phyloP scores from a whole-genome alignment of 2,329 filamentous ascomycete genomes.

The Sodiomyces alkalinus region DNA sequence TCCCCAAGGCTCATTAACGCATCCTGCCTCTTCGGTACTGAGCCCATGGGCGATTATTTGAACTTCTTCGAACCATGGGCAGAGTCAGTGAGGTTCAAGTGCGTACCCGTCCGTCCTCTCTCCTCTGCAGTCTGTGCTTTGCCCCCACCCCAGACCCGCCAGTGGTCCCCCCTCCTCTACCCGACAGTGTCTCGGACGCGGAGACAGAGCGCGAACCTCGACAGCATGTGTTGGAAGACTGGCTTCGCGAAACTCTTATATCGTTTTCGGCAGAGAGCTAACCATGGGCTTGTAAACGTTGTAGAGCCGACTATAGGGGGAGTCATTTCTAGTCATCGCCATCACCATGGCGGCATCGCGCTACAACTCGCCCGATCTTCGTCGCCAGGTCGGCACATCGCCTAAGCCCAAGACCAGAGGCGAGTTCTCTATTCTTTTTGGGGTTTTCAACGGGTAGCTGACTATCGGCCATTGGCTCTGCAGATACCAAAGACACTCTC shows the following conservation, averaged over 20 bases:
- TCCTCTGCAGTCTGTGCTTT: constrained; percentile 6
- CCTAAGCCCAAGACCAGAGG: constrained; percentile 41
- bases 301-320: constrained; percentile 24
- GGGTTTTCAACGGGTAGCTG: too few relatives aligned
- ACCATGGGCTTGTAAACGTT: constrained; percentile 19
- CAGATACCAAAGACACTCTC: constrained; percentile 75
- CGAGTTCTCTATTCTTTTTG: constrained; percentile 20
- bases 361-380: constrained; percentile 29
- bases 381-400: constrained; percentile 34
- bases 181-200: constrained; percentile 1
- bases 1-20: too few relatives aligned
- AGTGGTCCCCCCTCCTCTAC: background rate
- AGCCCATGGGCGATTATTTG: constrained; percentile 27
- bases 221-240: too few relatives aligned
- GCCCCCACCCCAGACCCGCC: constrained; percentile 1
- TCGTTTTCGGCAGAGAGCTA: constrained; percentile 3
- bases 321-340: constrained; percentile 11
- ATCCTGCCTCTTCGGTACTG: constrained; percentile 5
- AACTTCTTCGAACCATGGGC: constrained; percentile 32
- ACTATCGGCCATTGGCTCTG: too few relatives aligned
- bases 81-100: constrained; percentile 27
- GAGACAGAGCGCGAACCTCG: too few relatives aligned
- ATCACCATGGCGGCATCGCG: constrained; percentile 30
- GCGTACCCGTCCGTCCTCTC: constrained; percentile 14
- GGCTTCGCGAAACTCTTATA: background rate